These are phyloP conservation scores for Botrytis fragariae DNA, from an alignment of 2,329 filamentous ascomycete species.

Conservation along the genomic window DNA sequence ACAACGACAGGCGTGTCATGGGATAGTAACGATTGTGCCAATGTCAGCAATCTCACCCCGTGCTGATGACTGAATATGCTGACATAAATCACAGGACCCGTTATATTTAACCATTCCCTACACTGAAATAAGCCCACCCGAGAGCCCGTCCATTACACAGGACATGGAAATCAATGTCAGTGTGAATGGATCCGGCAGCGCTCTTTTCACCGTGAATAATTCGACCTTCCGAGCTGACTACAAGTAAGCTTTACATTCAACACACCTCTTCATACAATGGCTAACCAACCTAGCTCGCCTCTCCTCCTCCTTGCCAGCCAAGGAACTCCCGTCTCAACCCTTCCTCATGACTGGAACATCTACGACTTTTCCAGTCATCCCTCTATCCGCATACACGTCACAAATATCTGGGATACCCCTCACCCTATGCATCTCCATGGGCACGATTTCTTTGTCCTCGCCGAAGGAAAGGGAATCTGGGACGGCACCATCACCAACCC, in stretches of 20 bases:
- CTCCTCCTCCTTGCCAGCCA: conserved; percentile 42
- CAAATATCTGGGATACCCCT: conserved; percentile 45
- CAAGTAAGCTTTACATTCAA: not conserved
- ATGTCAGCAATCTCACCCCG: not conserved
- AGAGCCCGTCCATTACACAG: conserved; percentile 16
- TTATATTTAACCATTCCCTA: conserved; percentile 12
- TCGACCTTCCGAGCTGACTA: conserved; percentile 17
- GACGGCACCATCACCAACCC: conserved; percentile 41
- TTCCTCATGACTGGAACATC: conserved; percentile 51
- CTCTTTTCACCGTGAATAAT: conserved; percentile 17
- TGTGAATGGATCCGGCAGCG: conserved; percentile 12
- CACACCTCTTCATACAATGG: not conserved
- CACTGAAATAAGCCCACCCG: conserved; percentile 6
- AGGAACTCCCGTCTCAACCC: conserved; percentile 49
- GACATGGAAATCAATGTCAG: conserved; percentile 14
- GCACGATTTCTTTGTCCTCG: conserved; percentile 68
- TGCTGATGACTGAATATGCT: not conserved
- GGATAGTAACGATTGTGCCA: conserved; percentile 21
- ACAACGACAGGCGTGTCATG: conserved; percentile 16
- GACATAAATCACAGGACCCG: conserved; percentile 7
- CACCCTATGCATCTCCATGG: conserved; percentile 70
- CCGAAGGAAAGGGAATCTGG: conserved; percentile 44
- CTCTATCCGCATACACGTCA: conserved; percentile 3
- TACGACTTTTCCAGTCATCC: conserved; percentile 42
- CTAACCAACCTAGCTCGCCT: conserved; percentile 1